Evolutionary conservation across 257 asterid genomes (phyloP).

Genomic region (Solanum ossicruentum): DNA sequence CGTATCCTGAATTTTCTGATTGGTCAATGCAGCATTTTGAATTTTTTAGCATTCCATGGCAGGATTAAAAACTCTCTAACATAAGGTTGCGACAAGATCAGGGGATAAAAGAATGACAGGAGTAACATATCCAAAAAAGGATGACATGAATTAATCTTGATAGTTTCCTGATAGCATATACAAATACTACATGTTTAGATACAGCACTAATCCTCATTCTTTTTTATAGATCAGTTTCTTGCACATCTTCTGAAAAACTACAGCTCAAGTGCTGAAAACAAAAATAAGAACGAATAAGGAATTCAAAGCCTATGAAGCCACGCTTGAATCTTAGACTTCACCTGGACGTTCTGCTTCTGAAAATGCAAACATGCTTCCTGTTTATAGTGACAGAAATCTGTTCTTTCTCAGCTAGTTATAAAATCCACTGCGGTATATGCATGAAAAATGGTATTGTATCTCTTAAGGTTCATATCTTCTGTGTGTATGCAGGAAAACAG

Average conservation of each 20-base stretch:
- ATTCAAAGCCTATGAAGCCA: not conserved
- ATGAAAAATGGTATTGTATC: not conserved
- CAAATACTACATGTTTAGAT: not conserved
- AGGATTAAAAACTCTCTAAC: not conserved
- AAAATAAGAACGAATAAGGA: not conserved
- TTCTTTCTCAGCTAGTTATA: not conserved
- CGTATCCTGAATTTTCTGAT: not conserved
- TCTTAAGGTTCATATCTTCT: not conserved
- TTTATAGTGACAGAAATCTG: not conserved
- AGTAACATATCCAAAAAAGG: not conserved
- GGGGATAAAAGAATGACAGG: not conserved
- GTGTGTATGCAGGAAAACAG: conserved; percentile 56
- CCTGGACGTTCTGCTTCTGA: not conserved
- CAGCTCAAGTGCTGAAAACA: not conserved
- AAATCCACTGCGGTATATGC: not conserved
- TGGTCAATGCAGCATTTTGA: not conserved
- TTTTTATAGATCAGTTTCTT: not conserved
- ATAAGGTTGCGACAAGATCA: not conserved
- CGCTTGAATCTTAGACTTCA: not conserved
- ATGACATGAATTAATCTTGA: not conserved
- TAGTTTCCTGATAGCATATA: not conserved
- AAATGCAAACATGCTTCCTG: not conserved
- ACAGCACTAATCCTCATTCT: not conserved
- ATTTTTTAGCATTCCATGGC: not conserved
- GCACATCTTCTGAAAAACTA: not conserved